Evolutionary conservation across 345 rosid species (phyloP).

Genomic region (Passiflora organensis): DNA sequence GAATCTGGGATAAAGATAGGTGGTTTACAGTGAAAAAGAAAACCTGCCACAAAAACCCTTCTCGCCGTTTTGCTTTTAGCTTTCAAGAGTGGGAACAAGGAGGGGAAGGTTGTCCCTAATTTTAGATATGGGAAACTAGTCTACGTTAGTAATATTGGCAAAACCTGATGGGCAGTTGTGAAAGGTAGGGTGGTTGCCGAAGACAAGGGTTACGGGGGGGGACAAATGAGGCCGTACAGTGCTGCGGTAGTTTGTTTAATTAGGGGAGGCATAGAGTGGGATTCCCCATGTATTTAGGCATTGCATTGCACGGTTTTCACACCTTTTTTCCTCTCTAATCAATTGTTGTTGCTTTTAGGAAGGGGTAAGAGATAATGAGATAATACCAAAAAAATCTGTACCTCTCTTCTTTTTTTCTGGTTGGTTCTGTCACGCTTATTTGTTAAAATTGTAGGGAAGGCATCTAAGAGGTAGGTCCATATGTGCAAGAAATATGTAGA

Average conservation of each 20-base stretch:
- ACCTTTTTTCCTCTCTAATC: background rate
- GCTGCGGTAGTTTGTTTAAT: background rate
- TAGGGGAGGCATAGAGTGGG: background rate
- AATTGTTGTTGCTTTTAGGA: background rate
- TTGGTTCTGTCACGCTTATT: constrained; percentile 2
- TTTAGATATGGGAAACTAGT: too few species aligned
- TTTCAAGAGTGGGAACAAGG: constrained; percentile 33
- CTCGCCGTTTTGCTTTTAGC: constrained; percentile 17
- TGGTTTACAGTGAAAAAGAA: constrained; percentile 4
- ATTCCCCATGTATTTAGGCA: too few species aligned
- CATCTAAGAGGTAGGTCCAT: constrained; percentile 8
- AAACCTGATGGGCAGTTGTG: background rate
- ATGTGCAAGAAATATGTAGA: background rate
- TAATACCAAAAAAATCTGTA: too few species aligned
- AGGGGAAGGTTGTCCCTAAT: constrained; percentile 1
- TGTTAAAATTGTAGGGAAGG: constrained; percentile 2
- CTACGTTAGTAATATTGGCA: background rate
- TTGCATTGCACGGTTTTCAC: background rate
- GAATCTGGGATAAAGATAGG: constrained; percentile 13
- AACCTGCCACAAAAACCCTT: constrained; percentile 23
- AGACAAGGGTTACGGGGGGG: background rate
- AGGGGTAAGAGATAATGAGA: background rate
- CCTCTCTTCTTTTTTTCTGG: background rate
- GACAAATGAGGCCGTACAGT: constrained; percentile 7
- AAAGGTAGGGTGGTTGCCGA: background rate